Conservation (phyloP, 148 eudicot species). For the Chenopodium formosanum region DNA sequence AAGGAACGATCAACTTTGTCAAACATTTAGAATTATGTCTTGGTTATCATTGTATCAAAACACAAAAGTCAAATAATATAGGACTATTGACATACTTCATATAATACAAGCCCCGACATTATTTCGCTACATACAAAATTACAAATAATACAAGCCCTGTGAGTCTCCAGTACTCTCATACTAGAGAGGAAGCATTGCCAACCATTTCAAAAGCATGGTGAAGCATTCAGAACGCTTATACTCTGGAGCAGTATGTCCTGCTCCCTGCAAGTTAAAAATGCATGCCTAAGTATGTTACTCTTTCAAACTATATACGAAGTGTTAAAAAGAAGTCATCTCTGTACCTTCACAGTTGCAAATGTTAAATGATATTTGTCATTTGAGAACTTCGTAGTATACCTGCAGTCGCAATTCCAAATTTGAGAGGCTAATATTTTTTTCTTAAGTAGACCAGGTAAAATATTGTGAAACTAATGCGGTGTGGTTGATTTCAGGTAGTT, state of each 20-base stretch:
- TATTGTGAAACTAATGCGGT: neutral
- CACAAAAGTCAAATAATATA: too few species aligned
- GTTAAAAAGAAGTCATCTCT: neutral
- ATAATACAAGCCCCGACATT: too few species aligned
- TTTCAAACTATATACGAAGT: neutral
- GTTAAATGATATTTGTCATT: conserved; percentile 13
- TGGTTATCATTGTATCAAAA: too few species aligned
- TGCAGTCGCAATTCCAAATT: neutral
- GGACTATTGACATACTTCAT: too few species aligned
- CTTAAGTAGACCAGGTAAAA: neutral
- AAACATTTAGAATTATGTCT: too few species aligned
- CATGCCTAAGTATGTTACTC: neutral
- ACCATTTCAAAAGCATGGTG: conserved; percentile 46
- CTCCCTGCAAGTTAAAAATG: conserved; percentile 37
- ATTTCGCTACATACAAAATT: too few species aligned
- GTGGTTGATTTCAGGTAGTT: neutral
- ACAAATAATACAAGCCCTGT: too few species aligned
- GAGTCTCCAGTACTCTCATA: neutral
- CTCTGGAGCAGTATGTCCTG: conserved; percentile 59
- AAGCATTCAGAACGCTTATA: conserved; percentile 42
- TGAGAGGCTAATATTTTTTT: neutral
- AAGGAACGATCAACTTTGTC: too few species aligned
- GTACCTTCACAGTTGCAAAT: neutral
- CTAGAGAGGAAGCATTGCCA: conserved; percentile 30
- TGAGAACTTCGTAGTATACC: conserved; percentile 14